Conservation (phyloP, 2,329 filamentous ascomycete genomes). For the Tolypocladium guangdongense region DNA sequence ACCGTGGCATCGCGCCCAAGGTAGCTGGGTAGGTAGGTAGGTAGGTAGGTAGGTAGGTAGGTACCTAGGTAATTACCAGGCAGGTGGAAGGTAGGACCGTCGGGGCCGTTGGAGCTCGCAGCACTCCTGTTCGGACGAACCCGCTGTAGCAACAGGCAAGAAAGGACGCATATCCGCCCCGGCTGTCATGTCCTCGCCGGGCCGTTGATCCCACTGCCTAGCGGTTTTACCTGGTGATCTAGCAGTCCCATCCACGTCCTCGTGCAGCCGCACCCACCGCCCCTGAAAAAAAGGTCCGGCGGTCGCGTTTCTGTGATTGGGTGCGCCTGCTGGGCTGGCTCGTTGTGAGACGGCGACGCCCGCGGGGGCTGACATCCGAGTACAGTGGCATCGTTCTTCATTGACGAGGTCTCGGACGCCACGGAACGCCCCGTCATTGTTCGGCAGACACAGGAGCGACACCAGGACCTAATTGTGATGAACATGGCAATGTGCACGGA, state of each 20-base stretch:
- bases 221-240: slow-evolving; percentile 1
- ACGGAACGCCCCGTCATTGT: neutral
- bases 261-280: neutral
- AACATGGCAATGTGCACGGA: neutral
- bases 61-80: too few relatives aligned
- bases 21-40: too few relatives aligned
- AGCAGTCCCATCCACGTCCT: neutral
- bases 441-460: neutral
- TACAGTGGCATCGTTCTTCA: neutral
- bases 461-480: neutral
- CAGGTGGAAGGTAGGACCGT: too few relatives aligned
- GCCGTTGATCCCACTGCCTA: neutral
- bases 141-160: too few relatives aligned
- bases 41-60: too few relatives aligned
- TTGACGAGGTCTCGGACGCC: neutral
- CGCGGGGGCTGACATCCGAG: too few relatives aligned
- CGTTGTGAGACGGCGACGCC: neutral
- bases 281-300: neutral
- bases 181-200: too few relatives aligned
- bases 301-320: neutral
- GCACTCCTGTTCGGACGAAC: too few relatives aligned
- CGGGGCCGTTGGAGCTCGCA: too few relatives aligned
- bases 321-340: neutral
- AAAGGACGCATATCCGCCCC: too few relatives aligned
- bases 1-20: too few relatives aligned